Conservation (phyloP, 768 basidiomycete species). For the Lentinula boryana region DNA sequence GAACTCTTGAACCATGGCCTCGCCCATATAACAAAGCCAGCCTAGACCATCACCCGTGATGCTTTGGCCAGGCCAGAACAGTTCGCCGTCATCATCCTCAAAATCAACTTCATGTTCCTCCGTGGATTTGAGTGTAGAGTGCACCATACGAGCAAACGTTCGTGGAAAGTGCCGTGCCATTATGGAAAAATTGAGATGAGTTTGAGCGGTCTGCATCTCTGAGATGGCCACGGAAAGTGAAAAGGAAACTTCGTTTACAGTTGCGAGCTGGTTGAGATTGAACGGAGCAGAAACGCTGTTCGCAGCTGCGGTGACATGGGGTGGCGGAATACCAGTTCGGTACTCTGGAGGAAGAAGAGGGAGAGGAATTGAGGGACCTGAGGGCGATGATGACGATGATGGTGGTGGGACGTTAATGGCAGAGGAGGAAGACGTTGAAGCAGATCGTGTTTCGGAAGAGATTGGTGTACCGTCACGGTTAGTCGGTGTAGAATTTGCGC, state of each 20-base stretch:
- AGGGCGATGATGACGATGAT: constrained; percentile 20
- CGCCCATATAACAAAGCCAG: constrained; percentile 85
- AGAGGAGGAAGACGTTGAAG: constrained; percentile 23
- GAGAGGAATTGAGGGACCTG: constrained; percentile 28
- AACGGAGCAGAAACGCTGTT: constrained; percentile 37
- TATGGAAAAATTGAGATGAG: constrained; percentile 56
- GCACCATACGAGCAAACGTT: constrained; percentile 70
- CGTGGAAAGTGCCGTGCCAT: constrained; percentile 68
- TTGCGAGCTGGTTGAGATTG: constrained; percentile 32
- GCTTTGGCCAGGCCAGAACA: constrained; percentile 78
- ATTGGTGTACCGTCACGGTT: constrained; percentile 55
- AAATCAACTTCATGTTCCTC: constrained; percentile 81
- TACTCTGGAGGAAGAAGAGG: constrained; percentile 12
- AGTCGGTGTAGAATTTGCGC: constrained; percentile 74
- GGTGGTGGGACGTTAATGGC: constrained; percentile 11
- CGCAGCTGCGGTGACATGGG: constrained; percentile 38
- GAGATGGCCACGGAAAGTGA: constrained; percentile 35
- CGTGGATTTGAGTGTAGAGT: constrained; percentile 50
- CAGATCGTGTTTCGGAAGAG: constrained; percentile 24
- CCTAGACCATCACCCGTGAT: constrained; percentile 73
- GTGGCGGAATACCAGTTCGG: constrained; percentile 21
- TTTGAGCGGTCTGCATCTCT: constrained; percentile 46
- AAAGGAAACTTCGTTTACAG: constrained; percentile 35
- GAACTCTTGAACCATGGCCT: constrained; percentile 81
- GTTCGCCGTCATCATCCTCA: constrained; percentile 80